These are phyloP conservation scores for Ophiocordyceps camponoti-saundersi DNA, from an alignment of 2,329 filamentous ascomycete species.

Conservation along the genomic window DNA sequence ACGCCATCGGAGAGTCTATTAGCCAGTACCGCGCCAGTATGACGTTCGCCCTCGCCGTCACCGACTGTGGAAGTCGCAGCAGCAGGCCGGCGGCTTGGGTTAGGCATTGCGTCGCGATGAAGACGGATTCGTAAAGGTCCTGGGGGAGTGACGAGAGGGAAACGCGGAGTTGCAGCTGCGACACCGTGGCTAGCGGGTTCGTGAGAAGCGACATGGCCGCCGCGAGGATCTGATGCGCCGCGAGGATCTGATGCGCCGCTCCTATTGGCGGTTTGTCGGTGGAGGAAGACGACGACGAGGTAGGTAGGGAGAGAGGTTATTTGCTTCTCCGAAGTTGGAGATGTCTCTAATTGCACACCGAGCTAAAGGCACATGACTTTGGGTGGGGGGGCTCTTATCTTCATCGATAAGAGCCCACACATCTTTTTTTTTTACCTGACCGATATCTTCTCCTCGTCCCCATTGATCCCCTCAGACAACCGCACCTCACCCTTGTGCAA, in stretches of 20 bases:
- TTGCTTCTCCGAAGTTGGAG: background rate
- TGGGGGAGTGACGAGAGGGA: constrained; percentile 41
- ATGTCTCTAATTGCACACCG: background rate
- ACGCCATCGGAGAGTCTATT: constrained; percentile 32
- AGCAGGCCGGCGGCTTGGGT: constrained; percentile 69
- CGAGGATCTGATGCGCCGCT: too few species aligned
- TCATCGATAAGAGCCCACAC: background rate
- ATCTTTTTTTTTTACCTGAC: background rate
- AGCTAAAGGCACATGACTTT: background rate
- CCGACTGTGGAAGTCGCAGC: constrained; percentile 68
- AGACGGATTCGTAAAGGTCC: constrained; percentile 55
- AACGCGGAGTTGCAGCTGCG: constrained; percentile 45
- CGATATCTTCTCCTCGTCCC: background rate
- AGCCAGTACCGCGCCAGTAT: constrained; percentile 71
- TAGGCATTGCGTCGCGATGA: constrained; percentile 53
- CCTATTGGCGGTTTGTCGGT: background rate
- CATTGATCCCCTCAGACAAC: background rate
- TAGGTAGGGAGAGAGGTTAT: background rate
- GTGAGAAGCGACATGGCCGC: constrained; percentile 39
- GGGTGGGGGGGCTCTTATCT: background rate
- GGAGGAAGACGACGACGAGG: background rate
- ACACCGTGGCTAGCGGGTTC: constrained; percentile 56
- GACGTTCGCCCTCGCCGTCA: constrained; percentile 72
- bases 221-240: too few species aligned
- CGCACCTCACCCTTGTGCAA: constrained; percentile 18